A percentile compares a stretch with the other conserved stretches of the same genome.
phyloP scores from a whole-genome alignment of 1,284 basidiomycete species.

The Melampsora occidentalis region DNA sequence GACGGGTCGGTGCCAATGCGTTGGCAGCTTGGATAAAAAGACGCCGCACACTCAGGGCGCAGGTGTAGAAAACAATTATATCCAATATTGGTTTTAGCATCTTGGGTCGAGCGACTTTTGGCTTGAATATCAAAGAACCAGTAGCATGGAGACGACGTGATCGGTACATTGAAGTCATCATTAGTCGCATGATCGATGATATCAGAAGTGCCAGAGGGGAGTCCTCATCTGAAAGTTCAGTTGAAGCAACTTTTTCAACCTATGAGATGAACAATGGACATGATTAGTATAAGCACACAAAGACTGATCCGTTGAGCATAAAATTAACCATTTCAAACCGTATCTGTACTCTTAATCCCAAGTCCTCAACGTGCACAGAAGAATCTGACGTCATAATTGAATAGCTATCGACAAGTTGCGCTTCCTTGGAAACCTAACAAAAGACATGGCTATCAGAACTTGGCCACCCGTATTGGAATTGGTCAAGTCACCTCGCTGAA shows the following conservation, averaged over 20 bases:
- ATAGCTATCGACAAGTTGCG: slow-evolving; percentile 19
- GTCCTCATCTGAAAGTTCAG: not conserved
- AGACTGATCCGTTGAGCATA: not conserved
- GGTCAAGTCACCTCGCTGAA: slow-evolving; percentile 33
- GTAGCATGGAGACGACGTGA: slow-evolving; percentile 17
- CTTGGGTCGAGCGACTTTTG: slow-evolving; percentile 5
- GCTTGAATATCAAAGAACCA: not conserved
- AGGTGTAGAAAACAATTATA: slow-evolving; percentile 28
- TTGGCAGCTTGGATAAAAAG: slow-evolving; percentile 10
- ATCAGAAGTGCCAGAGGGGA: slow-evolving; percentile 22
- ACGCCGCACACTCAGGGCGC: not conserved
- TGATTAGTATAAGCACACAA: not conserved
- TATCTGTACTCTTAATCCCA: slow-evolving; percentile 27
- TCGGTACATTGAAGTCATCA: slow-evolving; percentile 35
- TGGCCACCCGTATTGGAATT: not conserved
- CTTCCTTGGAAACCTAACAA: slow-evolving; percentile 39
- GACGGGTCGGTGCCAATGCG: slow-evolving; percentile 13
- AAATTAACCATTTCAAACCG: slow-evolving; percentile 37
- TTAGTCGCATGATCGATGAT: slow-evolving; percentile 35
- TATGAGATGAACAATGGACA: not conserved
- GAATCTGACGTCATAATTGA: slow-evolving; percentile 26
- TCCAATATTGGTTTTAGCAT: slow-evolving; percentile 29
- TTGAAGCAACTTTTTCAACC: slow-evolving; percentile 24
- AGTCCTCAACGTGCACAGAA: slow-evolving; percentile 29
- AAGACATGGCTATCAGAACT: slow-evolving; percentile 4